Evolutionary conservation across 768 basidiomycete genomes (phyloP), one percentile per base, ranked within the genome.

Genomic region (Cystobasidium tubakii): DNA sequence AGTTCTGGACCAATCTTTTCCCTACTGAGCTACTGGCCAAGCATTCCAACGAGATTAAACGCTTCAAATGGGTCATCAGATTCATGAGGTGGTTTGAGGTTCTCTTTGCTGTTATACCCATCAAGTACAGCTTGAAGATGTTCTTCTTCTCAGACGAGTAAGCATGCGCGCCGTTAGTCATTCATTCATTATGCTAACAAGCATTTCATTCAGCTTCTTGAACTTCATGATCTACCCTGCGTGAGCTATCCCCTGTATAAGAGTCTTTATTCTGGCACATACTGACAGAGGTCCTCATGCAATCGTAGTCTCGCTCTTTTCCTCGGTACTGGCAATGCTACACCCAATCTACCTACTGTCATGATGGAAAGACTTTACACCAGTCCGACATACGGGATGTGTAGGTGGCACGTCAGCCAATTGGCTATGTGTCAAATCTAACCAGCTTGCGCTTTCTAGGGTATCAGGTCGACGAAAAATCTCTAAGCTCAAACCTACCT

Each of bases 1-100:
- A 82, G 77, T 84, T 84, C 79, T 84, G 83, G 83, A 82, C 83
- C 44, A 83, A 83, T 75, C 76, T 81, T 64, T 83, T 83, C 79
- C 83, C 83, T n/a, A 83, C 83, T 36, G 53, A 81, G n/a, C 78
- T 84, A 7, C 77, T 82, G 50, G 80, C 78, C 23, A 79, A 80
- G 73, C 83, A 83, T 73, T 69, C 73, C 15, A 77, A 70, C 17
- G 83, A 84, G 67, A 83, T 83, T 78, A 79, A 79, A 77, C 78
- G 81, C 15, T 83, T 83, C 79, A 79, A 81, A 66, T 76, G 78
- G 73, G 79, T 78, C 19, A 75, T 84, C 66, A 79, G 79, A 69
- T 71, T 82, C 74, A 81, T 84, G 76, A 75, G 82, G 39, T 80
- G 79, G 77, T 73, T 79, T 54, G 83, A 84, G 76, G 66, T 82